These are phyloP conservation scores for Coemansia sp. DNA, from an alignment of 192 early-diverging fungal species.

Conservation along the genomic window DNA sequence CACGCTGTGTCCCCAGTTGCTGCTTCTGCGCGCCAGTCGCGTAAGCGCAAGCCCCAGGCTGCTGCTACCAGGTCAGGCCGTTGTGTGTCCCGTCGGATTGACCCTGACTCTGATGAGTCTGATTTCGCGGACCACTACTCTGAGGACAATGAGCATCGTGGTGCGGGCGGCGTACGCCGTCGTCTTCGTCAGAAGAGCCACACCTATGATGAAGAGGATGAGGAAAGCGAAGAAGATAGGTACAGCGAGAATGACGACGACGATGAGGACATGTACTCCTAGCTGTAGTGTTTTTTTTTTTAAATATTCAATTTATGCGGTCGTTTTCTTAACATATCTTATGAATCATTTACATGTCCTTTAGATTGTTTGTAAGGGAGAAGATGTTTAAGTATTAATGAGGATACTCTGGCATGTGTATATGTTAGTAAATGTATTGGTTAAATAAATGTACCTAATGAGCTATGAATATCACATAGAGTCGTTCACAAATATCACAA, in stretches of 20 bases:
- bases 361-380: no score
- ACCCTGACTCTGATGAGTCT: constrained; percentile 3
- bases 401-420: no score
- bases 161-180: neutral
- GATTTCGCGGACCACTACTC: neutral
- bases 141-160: neutral
- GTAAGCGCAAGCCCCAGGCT: constrained; percentile 23
- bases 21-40: constrained; percentile 1
- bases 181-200: neutral
- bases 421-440: no score
- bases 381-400: no score
- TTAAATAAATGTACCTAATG: no score
- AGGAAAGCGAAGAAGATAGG: constrained; percentile 11
- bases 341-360: neutral
- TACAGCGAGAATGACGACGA: constrained; percentile 20
- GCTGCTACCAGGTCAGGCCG: constrained; percentile 3
- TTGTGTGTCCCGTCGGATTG: constrained; percentile 8
- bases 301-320: neutral
- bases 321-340: neutral
- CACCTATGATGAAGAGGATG: constrained; percentile 1
- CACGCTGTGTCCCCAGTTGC: neutral
- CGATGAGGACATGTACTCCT: constrained; percentile 16
- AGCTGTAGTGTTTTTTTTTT: neutral
- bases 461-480: no score
- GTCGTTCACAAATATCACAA: no score